Evolutionary conservation across 2,329 filamentous ascomycete species (phyloP).

Genomic region (Pezicula rhizophila): DNA sequence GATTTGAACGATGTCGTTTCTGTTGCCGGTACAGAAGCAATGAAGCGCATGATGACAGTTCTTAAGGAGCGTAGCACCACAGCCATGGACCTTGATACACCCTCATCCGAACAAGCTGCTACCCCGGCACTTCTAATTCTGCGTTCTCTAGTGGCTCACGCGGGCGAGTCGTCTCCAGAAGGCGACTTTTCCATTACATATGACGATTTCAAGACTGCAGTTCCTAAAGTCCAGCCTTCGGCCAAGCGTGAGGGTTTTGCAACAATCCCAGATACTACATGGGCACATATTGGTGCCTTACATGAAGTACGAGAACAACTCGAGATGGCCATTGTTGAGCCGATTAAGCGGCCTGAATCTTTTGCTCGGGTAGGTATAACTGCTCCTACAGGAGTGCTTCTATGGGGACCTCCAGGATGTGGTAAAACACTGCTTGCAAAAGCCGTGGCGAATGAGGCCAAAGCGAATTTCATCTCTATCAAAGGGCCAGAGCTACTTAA

Average conservation of each 20-base stretch:
- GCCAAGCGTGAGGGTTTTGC: conserved; percentile 92
- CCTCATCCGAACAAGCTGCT: conserved; percentile 5
- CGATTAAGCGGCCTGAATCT: conserved; percentile 74
- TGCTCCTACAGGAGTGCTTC: conserved; percentile 77
- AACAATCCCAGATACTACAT: conserved; percentile 87
- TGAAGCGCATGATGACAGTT: conserved; percentile 30
- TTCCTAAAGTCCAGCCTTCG: conserved; percentile 71
- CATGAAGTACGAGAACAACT: conserved; percentile 74
- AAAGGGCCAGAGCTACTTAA: conserved; percentile 95
- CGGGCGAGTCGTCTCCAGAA: conserved; percentile 43
- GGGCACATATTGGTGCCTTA: conserved; percentile 86
- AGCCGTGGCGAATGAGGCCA: conserved; percentile 89
- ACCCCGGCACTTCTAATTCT: conserved; percentile 34
- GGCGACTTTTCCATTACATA: conserved; percentile 55
- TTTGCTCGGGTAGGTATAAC: conserved; percentile 75
- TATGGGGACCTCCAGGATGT: conserved; percentile 95
- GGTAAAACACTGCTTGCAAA: conserved; percentile 96
- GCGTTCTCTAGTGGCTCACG: conserved; percentile 46
- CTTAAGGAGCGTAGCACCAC: conserved; percentile 22
- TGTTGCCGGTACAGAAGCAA: conserved; percentile 30
- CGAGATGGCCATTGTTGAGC: conserved; percentile 78
- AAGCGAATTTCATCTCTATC: conserved; percentile 96
- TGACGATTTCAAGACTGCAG: conserved; percentile 65
- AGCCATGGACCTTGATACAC: conserved; percentile 27
- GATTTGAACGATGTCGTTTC: conserved; percentile 66